Evolutionary conservation across 2,329 filamentous ascomycete species (phyloP).

Genomic region (Penicillium hordei): DNA sequence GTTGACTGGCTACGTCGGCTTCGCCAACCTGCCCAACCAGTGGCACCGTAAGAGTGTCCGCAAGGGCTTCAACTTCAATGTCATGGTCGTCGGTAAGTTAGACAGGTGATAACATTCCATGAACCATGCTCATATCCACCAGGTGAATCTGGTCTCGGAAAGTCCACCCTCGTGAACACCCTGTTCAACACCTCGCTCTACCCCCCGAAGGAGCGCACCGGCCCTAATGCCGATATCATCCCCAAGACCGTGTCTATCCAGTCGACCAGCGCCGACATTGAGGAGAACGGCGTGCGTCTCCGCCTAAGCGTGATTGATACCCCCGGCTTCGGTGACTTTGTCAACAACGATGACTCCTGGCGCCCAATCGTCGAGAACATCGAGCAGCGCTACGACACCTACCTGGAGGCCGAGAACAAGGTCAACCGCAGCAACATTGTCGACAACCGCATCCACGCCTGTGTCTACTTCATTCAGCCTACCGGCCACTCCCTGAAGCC

Average conservation of each 20-base stretch:
- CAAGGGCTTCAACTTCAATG: slow-evolving; percentile 99
- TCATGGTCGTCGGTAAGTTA: slow-evolving; percentile 97
- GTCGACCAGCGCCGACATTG: slow-evolving; percentile 93
- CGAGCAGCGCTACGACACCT: slow-evolving; percentile 97
- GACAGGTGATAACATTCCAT: neutral
- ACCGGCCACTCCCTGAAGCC: slow-evolving; percentile 98
- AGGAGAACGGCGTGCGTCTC: slow-evolving; percentile 96
- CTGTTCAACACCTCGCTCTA: slow-evolving; percentile 99
- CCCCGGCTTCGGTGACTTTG: slow-evolving; percentile 96
- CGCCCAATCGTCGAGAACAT: slow-evolving; percentile 99
- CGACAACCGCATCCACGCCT: slow-evolving; percentile 97
- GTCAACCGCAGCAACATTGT: slow-evolving; percentile 99
- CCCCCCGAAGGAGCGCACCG: slow-evolving; percentile 97
- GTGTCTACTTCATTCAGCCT: slow-evolving; percentile 99
- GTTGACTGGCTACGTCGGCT: slow-evolving; percentile 96
- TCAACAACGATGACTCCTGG: slow-evolving; percentile 99
- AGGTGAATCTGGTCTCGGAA: slow-evolving; percentile 99
- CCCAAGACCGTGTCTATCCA: slow-evolving; percentile 97
- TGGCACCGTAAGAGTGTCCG: slow-evolving; percentile 99
- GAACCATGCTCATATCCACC: slow-evolving; percentile 10
- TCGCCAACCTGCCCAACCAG: slow-evolving; percentile 98
- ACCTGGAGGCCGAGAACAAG: slow-evolving; percentile 99
- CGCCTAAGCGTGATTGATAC: slow-evolving; percentile 97
- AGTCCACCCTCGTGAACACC: slow-evolving; percentile 98
- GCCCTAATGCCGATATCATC: slow-evolving; percentile 94